Base-by-base conservation (phyloP, 169 alveolate genomes). In the Babesia bovis region DNA sequence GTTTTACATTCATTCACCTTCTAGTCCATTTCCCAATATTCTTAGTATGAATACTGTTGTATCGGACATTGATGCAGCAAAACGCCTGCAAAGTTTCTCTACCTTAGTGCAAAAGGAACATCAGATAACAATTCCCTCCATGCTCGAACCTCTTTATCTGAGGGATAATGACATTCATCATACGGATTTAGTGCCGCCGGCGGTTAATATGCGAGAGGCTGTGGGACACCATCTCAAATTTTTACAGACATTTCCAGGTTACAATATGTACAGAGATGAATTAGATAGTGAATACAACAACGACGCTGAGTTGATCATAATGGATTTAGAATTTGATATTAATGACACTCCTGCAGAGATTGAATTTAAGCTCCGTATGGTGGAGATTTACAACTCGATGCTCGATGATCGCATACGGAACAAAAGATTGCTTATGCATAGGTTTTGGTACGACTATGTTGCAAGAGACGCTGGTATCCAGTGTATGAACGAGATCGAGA, bases 221-320 rank as follows among this genome's bases (percentile, higher is more conserved):
- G 66, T 15, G 30, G 60, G 70, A 1, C n/a, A 56, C 28, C 35
- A 21, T 17, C 55, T 67, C 41, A 68, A 69, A 41, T 78, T 78
- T 70, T 90, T 51, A 69, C 93, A 58, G 72, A 75, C 60, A 75
- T 74, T 71, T 42, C 89, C 78, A 23, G 98, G 98, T 25, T 94
- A 91, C 82, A 81, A 94, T 90, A 96, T 98, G 26, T 84, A 90
- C 66, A 89, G 99, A 77, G 97, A 97, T 25, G 99, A 97, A 70
- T 95, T 97, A 67, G 98, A 97, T 49, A 85, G 84, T 6, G 99
- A 97, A 75, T 94, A 91, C 75, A 97, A 96, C 77, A 91, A 93
- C 84, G 99, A 97, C 85, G 98, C 99, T 7, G 99, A 97, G 83
- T 66, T 91, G 26, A 82, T 94, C 25, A 74, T 97, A n/a, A 95